phyloP scores from a whole-genome alignment of 2,329 filamentous ascomycete genomes.

The Monosporascus sp. region DNA sequence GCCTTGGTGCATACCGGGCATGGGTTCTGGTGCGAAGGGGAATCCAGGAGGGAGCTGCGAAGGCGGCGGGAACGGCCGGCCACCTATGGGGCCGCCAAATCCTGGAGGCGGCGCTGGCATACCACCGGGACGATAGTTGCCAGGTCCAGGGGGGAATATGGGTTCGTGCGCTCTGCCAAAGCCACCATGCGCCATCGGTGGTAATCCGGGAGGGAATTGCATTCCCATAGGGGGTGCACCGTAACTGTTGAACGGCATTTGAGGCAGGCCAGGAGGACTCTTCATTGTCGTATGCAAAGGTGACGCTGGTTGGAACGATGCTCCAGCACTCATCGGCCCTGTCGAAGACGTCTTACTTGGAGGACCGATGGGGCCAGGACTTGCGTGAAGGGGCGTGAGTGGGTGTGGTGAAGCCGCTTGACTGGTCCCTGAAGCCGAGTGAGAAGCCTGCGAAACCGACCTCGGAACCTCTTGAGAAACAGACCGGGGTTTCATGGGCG shows the following conservation, averaged over 20 bases:
- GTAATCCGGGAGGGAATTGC: conserved; percentile 50
- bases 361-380: conserved; percentile 58
- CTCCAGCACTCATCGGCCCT: conserved; percentile 12
- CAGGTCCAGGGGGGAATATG: conserved; percentile 37
- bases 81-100: conserved; percentile 37
- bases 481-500: conserved; percentile 71
- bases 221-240: conserved; percentile 52
- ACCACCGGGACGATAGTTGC: conserved; percentile 40
- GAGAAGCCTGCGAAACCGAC: conserved; percentile 63
- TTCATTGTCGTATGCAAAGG: conserved; percentile 54
- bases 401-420: conserved; percentile 56
- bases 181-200: conserved; percentile 49
- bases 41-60: conserved; percentile 51
- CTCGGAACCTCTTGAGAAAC: conserved; percentile 73
- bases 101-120: conserved; percentile 47
- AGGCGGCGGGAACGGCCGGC: conserved; percentile 38
- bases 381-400: conserved; percentile 59
- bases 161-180: conserved; percentile 34
- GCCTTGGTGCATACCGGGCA: conserved; percentile 33
- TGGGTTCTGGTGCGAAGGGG: conserved; percentile 35
- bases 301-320: conserved; percentile 52
- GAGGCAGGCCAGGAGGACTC: conserved; percentile 49
- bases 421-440: conserved; percentile 50
- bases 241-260: conserved; percentile 33
- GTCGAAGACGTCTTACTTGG: conserved; percentile 51